Base-by-base conservation (phyloP, 139 green algal genomes). In the Picochlorum costavermella region DNA sequence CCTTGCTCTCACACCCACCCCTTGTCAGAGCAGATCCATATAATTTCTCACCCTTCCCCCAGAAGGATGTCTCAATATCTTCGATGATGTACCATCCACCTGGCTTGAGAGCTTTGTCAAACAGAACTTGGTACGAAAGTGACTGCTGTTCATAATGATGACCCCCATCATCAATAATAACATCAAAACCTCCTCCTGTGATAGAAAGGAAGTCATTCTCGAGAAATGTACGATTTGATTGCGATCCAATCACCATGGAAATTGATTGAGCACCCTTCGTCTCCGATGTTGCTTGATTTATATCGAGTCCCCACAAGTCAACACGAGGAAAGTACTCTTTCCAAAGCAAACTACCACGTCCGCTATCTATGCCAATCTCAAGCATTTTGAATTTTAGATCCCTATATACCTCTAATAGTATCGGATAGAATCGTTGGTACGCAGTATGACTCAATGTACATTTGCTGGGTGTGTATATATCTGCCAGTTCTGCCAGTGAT, bases 361-460 rank as follows among this genome's bases (percentile, higher is more conserved):
- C 45, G 6, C 9, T 17, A 51, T 51, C 45, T 51, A 51, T 51
- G 5, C 45, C 45, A 17, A 51, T 51, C 45, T 50, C 55, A 5
- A 61, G 30, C 31, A 61, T 50, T 20, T 61, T 43, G 30, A 50
- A n/a, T 5, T 44, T 61, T 61, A 6, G 8, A n/a, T 61, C 17
- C 5, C 55, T 17, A 49, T 61, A 50, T 6, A 6, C 5, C 17
- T 61, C 31, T 23, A 44, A 44, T 50, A 61, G 1, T 6, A 23
- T 61, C 6, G 30, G 30, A 50, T 61, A 50, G 17, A 48, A 43
- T 61, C 55, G 2, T 49, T 43, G 55, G 16, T 61, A 50, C 55
- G 55, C 30, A 30, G 31, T 17, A 23, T 43, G 55, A 10, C 55
- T 50, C 2, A 50, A 44, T 48, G 8, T 44, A 51, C 25, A 51